Base-by-base conservation (phyloP, 306 rosid genomes). In the Prunus armeniaca region DNA sequence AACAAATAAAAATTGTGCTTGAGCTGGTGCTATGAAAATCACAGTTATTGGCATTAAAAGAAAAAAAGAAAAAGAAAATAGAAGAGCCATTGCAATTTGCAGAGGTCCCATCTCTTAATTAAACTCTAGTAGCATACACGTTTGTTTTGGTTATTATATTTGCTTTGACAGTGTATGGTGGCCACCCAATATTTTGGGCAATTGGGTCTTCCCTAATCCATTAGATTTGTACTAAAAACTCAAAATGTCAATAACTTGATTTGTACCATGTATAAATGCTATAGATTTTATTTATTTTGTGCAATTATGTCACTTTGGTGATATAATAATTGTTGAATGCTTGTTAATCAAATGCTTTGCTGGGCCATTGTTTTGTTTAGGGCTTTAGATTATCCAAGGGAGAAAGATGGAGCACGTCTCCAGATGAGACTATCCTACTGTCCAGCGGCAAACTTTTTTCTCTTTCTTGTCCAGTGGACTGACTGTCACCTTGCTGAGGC, bases 361-460 rank as follows among this genome's bases (percentile, higher is more conserved):
- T 67, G 46, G n/a, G 38, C 32, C 52, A 71, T 61, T 73, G 79
- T 54, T 14, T 61, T 49, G 38, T 64, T 45, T 77, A 92, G 98
- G 86, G 90, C 96, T 68, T 83, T 90, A 78, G 88, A 79, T 60
- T 81, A 83, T 86, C 97, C 97, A 46, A 87, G 98, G 78, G 96
- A 91, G 52, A 87, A 82, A 78, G 98, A 94, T 78, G 98, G 95
- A 72, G 95, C 89, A 15, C 87, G 89, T 76, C 78, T 76, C 76
- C 98, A 94, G 80, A 92, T 94, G 98, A 92, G 98, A 83, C 77
- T 94, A 63, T 87, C 95, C 28, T 90, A 89, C 86, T 79, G 95
- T 85, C 87, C 91, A 3, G 87, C 68, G 24, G 96, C 96, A 1
- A 89, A 87, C 27, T 65, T 92, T 46, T 89, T 94, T 45, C 95